Evolutionary conservation across 2,329 filamentous ascomycete species (phyloP), one percentile per base, ranked within the genome.

Genomic region (Reticulascus tulasneorum): DNA sequence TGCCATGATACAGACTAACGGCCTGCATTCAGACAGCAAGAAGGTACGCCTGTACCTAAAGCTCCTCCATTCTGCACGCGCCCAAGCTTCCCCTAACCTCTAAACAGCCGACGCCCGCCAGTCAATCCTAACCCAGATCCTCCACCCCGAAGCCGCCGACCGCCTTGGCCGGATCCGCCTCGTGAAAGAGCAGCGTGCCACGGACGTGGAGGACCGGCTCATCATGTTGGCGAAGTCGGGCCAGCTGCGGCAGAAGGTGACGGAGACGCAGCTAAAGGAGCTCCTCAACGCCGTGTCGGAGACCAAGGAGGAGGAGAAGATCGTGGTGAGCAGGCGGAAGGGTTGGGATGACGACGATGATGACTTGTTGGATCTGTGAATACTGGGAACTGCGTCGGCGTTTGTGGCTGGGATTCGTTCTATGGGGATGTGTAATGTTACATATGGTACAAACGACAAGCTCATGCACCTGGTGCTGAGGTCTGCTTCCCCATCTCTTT

Each of bases 151-250:
- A 56, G 93, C 93, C 13, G 86, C 88, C 42, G 93, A 98, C 67
- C 86, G 93, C 11, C 77, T 98, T 2, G 88, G 87, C 38, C 87
- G 93, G 48, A 97, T 98, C 66, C 84, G 91, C 22, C 81, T 98
- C 42, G 93, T 98, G 56, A 97, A 97, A 67, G 88, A 90, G 59
- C 82, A 84, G 51, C 86, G 93, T 53, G 93, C 93, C 23, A 77
- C 75, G 44, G 89, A 96, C 54, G 79, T 98, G 38, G 93, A 98
- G 70, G 90, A 94, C 72, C 69, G 91, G 33, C 77, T 98, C 38
- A 90, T 98, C 62, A 89, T 84, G 80, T 77, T 98, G 39, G 91
- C 93, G 40, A 80, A 89, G 54, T 78, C 82, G 17, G 90, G 91
- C 17, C 93, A 97, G 69, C 71, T 98, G 51, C 73, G 87, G 36